A percentile compares a stretch with the other conserved stretches of the same genome.
phyloP scores from a whole-genome alignment of 768 basidiomycete species.

The Daedaleopsis sinensis region DNA sequence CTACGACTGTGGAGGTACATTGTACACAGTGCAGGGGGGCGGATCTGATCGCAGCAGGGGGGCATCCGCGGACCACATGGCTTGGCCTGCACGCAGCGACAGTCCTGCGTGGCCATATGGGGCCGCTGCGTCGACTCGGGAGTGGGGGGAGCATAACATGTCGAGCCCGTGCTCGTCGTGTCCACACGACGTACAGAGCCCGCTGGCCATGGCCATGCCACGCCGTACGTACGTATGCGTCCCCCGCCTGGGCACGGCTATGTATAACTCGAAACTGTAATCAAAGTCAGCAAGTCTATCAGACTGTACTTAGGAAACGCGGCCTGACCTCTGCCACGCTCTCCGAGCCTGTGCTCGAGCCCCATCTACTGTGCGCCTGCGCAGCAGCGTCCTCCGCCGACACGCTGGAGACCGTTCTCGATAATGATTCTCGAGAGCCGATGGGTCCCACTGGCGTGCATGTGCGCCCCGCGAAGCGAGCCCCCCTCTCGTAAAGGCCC shows the following conservation, averaged over 20 bases:
- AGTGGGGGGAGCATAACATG: not conserved
- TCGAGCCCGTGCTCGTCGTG: not conserved
- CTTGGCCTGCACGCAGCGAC: not conserved
- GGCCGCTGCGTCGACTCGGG: not conserved
- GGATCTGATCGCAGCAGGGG: not conserved
- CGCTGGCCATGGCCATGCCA: not conserved
- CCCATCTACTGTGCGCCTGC: too few species aligned
- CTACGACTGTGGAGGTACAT: too few species aligned
- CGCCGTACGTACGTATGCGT: too few species aligned
- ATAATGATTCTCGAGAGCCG: too few species aligned
- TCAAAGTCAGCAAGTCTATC: constrained; percentile 15
- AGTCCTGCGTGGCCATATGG: not conserved
- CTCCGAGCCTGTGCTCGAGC: not conserved
- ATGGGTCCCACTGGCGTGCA: not conserved
- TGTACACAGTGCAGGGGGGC: too few species aligned
- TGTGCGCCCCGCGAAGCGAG: not conserved
- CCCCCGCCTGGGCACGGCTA: not conserved
- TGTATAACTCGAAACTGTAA: not conserved
- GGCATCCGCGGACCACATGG: not conserved
- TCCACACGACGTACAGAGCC: not conserved
- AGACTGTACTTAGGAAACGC: constrained; percentile 5
- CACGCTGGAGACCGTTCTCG: too few species aligned
- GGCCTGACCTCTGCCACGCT: too few species aligned
- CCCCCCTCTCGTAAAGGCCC: not conserved
- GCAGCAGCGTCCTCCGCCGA: not conserved